A percentile compares a stretch with the other conserved stretches of the same genome.
phyloP scores from a whole-genome alignment of 1,284 basidiomycete species.

The Boletus sp. region DNA sequence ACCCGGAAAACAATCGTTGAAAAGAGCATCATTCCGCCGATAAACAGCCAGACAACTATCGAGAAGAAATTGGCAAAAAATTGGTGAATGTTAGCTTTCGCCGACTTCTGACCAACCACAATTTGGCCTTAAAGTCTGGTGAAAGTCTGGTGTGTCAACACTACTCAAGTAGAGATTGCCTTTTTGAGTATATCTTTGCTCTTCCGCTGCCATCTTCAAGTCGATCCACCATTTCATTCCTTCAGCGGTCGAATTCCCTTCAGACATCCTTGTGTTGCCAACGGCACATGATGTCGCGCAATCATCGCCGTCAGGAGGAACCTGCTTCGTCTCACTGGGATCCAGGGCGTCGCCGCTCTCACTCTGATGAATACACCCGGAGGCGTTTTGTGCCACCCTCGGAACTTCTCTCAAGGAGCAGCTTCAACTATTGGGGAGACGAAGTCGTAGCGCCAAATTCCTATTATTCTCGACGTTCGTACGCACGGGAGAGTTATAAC shows the following conservation, averaged over 20 bases:
- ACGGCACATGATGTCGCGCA: constrained; percentile 17
- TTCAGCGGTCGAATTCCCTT: constrained; percentile 7
- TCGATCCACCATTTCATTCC: constrained; percentile 18
- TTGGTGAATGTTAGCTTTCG: too few species aligned
- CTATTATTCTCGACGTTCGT: constrained; percentile 7
- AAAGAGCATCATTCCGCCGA: too few species aligned
- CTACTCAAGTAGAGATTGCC: too few species aligned
- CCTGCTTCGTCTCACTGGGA: constrained; percentile 7
- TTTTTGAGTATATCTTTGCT: not conserved
- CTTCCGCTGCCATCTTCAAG: not conserved
- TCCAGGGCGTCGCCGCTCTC: not conserved
- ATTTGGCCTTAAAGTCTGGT: too few species aligned
- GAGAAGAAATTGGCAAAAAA: too few species aligned
- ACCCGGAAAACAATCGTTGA: too few species aligned
- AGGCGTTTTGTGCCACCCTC: constrained; percentile 9
- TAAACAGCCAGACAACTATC: too few species aligned
- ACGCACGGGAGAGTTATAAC: constrained; percentile 5
- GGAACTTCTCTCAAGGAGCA: constrained; percentile 1
- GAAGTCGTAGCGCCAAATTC: constrained; percentile 2
- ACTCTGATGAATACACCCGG: constrained; percentile 8
- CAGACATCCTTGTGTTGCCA: constrained; percentile 6
- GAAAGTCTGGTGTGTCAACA: too few species aligned
- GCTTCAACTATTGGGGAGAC: constrained; percentile 27
- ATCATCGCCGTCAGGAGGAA: constrained; percentile 17
- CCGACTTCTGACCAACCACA: too few species aligned